Evolutionary conservation across 176 grass and related monocot genomes (phyloP), one percentile per base, ranked within the genome.

Genomic region (Oryza meridionalis): DNA sequence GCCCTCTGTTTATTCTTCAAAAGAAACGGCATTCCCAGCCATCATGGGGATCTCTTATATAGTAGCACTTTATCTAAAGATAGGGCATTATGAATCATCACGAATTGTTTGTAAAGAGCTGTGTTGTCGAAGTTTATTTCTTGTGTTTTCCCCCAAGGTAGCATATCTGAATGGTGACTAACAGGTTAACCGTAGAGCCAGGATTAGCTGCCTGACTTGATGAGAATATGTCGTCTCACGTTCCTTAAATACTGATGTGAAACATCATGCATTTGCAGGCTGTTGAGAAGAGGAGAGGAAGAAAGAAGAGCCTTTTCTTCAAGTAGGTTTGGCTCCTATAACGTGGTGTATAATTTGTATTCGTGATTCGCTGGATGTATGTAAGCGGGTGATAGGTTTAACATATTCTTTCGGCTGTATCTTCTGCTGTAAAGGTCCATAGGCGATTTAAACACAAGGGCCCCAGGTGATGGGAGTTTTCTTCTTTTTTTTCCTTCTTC

Each of bases 301-400:
- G 88, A 61, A 99, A 58, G 82, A 95, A 82, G 79, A 88, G 86
- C 46, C 79, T 92, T 42, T 96, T 99, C 86, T 99, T 99, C 89
- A 94, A 92, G 81, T 99, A 99, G 87, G 84, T 71, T 35, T 45
- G 33, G 50, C n/a, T 81, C 33, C 1, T 29, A 24, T 24, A 62
- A 6, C 9, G 21, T 61, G 21, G 19, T 2, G 19, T 69, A 69
- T 38, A 77, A 77, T 44, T 35, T 61, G 78, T 79, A 51, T 80
- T 35, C 75, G 76, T 21, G 3, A 6, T 86, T 66, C 1, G 61
- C 24, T 1, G 46, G 43, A 26, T 66, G 59, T 82, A 70, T 79
- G n/a, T 90, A 78, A 21, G 35, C 59, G 33, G 46, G 43, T 75
- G 29, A 73, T 68, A 78, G 62, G 50, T 42, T 38, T 35, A 53